Base-by-base conservation (phyloP, 1,139 yeast species). In the Candida mesenterica region DNA sequence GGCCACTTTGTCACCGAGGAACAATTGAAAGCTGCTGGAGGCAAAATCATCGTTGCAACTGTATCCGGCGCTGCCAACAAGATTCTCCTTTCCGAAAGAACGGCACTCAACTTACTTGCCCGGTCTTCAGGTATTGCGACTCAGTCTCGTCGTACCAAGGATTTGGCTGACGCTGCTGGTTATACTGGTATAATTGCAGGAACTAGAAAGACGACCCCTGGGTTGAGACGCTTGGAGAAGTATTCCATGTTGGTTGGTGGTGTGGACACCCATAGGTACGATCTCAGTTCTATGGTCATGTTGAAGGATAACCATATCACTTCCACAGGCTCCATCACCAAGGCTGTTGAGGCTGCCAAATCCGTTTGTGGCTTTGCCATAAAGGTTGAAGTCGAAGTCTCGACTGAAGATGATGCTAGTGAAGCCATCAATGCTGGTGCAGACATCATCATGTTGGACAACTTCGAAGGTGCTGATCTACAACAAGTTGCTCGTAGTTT, bases 181-280 rank as follows among this genome's bases (percentile, higher is more conserved):
- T 90, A 81, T 57, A 66, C 65, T 3, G 97, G 97, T 0, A 71
- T 82, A 24, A 87, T 90, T 55, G 97, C 97, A 0, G 97, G 97
- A n/a, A 90, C 97, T 1, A 77, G 97, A 53, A 90, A 90, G 60
- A 90, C 97, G n/a, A 90, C 97, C 1, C 97, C 97, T 0, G 97
- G 97, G 0, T 74, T 90, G 46, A 76, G 97, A 51, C 69, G 80
- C 29, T 65, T 90, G 39, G 97, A 92, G 54, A 90, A 90, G 58
- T 90, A 90, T 60, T 83, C 96, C 26, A 90, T 90, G 97, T 65
- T 88, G 27, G 95, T 90, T 9, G 97, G 97, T 17, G 97, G 97
- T 6, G 87, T 88, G 38, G 97, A 90, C 56, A 77, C 95, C 40
- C 97, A 90, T 59, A 72, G 97, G 44, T 88, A 87, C 52, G 97